Percentiles rank a stretch among this genome's conserved stretches.
Conservation (phyloP, 2,329 filamentous ascomycete species). For the Microsporum canis region DNA sequence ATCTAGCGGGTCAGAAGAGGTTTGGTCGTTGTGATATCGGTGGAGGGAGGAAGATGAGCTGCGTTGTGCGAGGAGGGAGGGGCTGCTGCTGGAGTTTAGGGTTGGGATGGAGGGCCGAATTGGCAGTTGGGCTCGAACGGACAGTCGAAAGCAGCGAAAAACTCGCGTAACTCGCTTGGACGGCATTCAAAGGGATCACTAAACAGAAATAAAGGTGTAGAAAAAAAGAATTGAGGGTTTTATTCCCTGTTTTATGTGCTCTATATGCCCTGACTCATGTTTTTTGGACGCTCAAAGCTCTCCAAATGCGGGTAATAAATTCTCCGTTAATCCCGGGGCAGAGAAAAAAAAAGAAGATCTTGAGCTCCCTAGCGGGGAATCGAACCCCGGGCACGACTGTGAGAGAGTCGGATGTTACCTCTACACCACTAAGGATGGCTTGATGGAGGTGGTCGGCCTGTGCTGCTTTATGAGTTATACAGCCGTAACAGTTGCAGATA, state of each 20-base stretch:
- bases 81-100: not conserved
- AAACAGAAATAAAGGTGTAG: not conserved
- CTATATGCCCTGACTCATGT: not conserved
- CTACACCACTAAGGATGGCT: conserved; percentile 9
- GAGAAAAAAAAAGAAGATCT: not conserved
- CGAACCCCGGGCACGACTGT: conserved; percentile 9
- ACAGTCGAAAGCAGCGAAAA: not conserved
- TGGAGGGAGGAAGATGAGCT: not conserved
- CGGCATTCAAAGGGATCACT: not conserved
- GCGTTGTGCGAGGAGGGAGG: not conserved
- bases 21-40: conserved; percentile 4
- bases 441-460: not conserved
- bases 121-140: conserved; percentile 15
- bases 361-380: conserved; percentile 6
- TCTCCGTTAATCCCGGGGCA: not conserved
- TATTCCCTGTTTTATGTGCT: not conserved
- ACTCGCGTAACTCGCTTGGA: not conserved
- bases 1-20: not conserved
- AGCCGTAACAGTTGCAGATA: not conserved
- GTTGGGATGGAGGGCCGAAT: conserved; percentile 6
- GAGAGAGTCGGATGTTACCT: conserved; percentile 10
- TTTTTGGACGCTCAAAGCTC: not conserved
- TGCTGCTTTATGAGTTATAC: not conserved
- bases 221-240: not conserved
- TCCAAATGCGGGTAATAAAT: not conserved